Base-by-base conservation (phyloP, 768 basidiomycete species). In the Galerina sulciceps region DNA sequence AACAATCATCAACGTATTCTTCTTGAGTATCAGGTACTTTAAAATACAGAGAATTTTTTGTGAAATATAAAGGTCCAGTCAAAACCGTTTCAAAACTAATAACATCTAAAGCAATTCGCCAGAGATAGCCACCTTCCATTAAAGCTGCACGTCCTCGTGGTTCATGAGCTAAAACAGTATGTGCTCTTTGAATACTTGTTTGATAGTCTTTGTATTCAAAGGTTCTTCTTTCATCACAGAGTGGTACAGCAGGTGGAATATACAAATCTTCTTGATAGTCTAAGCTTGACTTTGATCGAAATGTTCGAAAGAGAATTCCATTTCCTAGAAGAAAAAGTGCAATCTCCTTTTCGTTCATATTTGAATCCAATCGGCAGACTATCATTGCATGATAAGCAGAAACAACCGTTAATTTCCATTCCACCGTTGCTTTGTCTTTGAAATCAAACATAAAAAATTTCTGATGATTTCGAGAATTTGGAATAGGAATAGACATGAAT, bases 41-140 rank as follows among this genome's bases (percentile, higher is more conserved):
- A 31, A 31, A 31, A 8, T 31, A 31, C 5, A 31, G 26, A 8
- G 26, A 31, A 31, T 31, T 31, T 31, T 5, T 8, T 31, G 26
- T 31, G 8, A 5, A 31, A 31, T 31, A 31, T 31, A 31, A 8
- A 5, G 53, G 46, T 14, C 59, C 58, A n/a, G 6, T 18, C 8
- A 60, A 18, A 13, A 55, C 48, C 1, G 11, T 23, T 10, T 48
- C 35, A 15, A 60, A 43, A n/a, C 57, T 58, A n/a, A 53, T 34
- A 17, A 23, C 14, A 2, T 44, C 18, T 3, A 50, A 23, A 0
- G 53, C 31, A 18, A 55, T 20, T 23, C 59, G 51, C 59, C 59
- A 60, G 8, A 60, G 15, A 38, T 55, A 60, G 9, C 59, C 59
- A 22, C 59, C 53, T 17, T 48, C 31, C 48, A 55, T 54, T 15